Conservation (phyloP, 2,329 filamentous ascomycete species). For the Fusarium agapanthi region DNA sequence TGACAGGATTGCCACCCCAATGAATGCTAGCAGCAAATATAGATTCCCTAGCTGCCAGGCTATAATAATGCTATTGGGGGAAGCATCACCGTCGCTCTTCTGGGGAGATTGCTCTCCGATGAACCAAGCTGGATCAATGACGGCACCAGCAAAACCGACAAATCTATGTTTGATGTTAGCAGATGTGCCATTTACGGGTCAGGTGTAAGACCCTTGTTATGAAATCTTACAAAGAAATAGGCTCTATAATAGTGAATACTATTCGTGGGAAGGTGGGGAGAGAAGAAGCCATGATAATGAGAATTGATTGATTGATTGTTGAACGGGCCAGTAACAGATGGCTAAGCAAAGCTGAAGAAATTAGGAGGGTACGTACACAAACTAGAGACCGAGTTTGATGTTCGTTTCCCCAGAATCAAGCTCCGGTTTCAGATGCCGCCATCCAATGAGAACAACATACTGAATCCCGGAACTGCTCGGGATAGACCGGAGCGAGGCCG, state of each 20-base stretch:
- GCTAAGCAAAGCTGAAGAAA: conserved; percentile 5
- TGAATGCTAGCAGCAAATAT: conserved; percentile 71
- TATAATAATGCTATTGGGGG: conserved; percentile 62
- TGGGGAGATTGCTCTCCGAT: conserved; percentile 67
- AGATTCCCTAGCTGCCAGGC: conserved; percentile 75
- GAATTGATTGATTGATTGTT: not conserved
- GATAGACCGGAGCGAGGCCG: conserved; percentile 22
- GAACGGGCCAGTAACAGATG: not conserved
- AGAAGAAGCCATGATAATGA: conserved; percentile 64
- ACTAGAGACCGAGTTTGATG: not conserved
- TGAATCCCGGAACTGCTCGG: conserved; percentile 1
- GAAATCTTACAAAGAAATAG: conserved; percentile 68
- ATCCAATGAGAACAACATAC: not conserved
- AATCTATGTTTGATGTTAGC: conserved; percentile 54
- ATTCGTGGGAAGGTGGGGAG: conserved; percentile 71
- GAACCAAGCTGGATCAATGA: conserved; percentile 69
- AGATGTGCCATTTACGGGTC: not conserved
- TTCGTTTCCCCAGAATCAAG: conserved; percentile 8
- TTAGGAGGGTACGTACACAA: not conserved
- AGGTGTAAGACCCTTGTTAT: not conserved
- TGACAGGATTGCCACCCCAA: conserved; percentile 71
- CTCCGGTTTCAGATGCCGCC: not conserved
- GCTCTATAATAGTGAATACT: conserved; percentile 74
- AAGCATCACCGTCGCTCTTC: conserved; percentile 46
- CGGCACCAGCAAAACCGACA: conserved; percentile 64